Evolutionary conservation across 768 basidiomycete species (phyloP), one percentile per base, ranked within the genome.

Genomic region (Boletus reticulatus): DNA sequence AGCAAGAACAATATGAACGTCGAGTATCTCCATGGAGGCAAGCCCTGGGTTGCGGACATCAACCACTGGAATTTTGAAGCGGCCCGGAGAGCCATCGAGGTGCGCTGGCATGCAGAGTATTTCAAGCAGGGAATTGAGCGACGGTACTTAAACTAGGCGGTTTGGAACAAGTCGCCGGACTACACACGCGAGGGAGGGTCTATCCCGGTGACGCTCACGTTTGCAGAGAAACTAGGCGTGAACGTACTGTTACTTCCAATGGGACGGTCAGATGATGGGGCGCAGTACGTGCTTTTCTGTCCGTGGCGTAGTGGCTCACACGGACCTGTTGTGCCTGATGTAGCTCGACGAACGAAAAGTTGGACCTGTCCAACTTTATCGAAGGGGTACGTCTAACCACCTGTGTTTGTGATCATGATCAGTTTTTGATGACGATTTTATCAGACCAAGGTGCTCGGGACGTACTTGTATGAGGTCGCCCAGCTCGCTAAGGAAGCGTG

Each of bases 21-120:
- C 43, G 88, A 93, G 75, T 75, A 79, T 56, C 70, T 88, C 24
- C 87, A 91, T 56, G 89, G 88, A 32, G 96, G 94, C 19, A 90
- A 88, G 70, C 92, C 94, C 17, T 98, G 95, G 95, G 78, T 94
- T 20, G 84, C 88, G 13, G 84, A 92, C 65, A 74, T 82, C 55
- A 84, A 87, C 62, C 94, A 98, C 75, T 96, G 92, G 92, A 96
- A 92, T 73, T 98, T 86, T 72, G 81, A 88, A 62, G 95, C 96
- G 1, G 96, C 93, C 2, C 86, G 83, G 63, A 82, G 79, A 52
- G 94, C 94, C 27, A 93, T 92, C n/a, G 82, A 87, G 80, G 86
- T 85, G 47, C 48, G 68, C 45, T 32, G 9, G 14, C 27, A 13
- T 42, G 20, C 20, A 22, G 19, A 11, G 5, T 29, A 24, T 29